Evolutionary conservation across 257 asterid species (phyloP), one percentile per base, ranked within the genome.

Genomic region (Ophiorrhiza pumila): DNA sequence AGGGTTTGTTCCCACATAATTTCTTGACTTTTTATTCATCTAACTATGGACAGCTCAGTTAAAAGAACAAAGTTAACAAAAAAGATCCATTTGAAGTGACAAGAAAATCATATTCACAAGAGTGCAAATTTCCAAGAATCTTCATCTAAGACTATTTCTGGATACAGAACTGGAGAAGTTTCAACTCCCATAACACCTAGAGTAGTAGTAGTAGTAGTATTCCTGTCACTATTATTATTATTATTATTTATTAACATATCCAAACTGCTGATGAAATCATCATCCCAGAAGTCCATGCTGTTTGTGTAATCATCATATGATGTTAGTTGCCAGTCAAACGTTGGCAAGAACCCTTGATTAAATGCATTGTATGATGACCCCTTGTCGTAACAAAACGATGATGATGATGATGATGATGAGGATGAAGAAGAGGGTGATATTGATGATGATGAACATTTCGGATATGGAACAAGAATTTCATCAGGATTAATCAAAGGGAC

Each of bases 401-500:
- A 46, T 1, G 86, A 73, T 0, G 85, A 50, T 0, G 87, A 78
- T 4, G 80, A 80, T 0, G 89, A 72, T 0, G 86, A 50, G 0
- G 83, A 63, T 3, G 81, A 58, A 22, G 80, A 78, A 1, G 83
- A n/a, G n/a, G n/a, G n/a, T n/a, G n/a, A n/a, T n/a, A n/a, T n/a
- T n/a, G n/a, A 55, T 5, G 88, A 41, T 7, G 85, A 74, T 3
- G 82, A 76, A 42, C 78, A 76, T 17, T 74, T 72, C 2, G 72
- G 74, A 37, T 63, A 71, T 7, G 84, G 78, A 14, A 86, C 80
- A 18, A 88, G 71, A 13, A 90, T 89, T 46, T 91, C 97, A 56
- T 88, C 85, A 7, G 96, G 96, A 45, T 88, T 82, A 39, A 88
- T 82, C 39, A 91, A 71, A 13, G 97, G 97, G 41, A 93, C 89